These are phyloP conservation scores for Mortierella sp. DNA, from an alignment of 371 early-diverging fungal genomes.

Conservation along the genomic window DNA sequence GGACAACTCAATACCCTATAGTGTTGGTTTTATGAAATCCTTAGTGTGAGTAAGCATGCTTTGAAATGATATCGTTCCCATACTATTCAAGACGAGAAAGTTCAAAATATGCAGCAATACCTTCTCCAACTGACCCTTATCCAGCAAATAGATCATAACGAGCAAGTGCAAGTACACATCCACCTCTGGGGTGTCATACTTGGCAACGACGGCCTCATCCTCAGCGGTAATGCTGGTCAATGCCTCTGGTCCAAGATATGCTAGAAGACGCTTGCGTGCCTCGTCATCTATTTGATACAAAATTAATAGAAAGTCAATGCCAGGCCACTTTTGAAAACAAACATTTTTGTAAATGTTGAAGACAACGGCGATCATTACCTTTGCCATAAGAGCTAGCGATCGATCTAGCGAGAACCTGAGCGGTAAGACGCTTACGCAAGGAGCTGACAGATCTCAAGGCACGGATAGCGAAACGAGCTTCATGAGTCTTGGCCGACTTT, in stretches of 20 bases:
- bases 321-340: too few species aligned
- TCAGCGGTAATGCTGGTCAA: conserved; percentile 65
- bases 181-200: conserved; percentile 83
- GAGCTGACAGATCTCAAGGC: conserved; percentile 86
- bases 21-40: neutral
- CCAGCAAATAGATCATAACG: conserved; percentile 85
- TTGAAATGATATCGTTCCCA: neutral
- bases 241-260: conserved; percentile 55
- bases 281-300: conserved; percentile 31
- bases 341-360: neutral
- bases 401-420: conserved; percentile 73
- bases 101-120: conserved; percentile 51
- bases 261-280: conserved; percentile 57
- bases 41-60: neutral
- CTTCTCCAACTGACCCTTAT: conserved; percentile 78
- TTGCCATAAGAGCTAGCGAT: conserved; percentile 71
- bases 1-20: conserved; percentile 78
- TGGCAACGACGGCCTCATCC: conserved; percentile 49
- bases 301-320: neutral
- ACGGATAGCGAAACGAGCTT: conserved; percentile 89
- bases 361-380: too few species aligned
- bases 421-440: conserved; percentile 82
- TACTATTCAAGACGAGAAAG: too few species aligned
- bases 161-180: conserved; percentile 88
- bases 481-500: conserved; percentile 85